Evolutionary conservation across 2,329 filamentous ascomycete genomes (phyloP), one percentile per base, ranked within the genome.

Genomic region (Mollisia scopiformis): DNA sequence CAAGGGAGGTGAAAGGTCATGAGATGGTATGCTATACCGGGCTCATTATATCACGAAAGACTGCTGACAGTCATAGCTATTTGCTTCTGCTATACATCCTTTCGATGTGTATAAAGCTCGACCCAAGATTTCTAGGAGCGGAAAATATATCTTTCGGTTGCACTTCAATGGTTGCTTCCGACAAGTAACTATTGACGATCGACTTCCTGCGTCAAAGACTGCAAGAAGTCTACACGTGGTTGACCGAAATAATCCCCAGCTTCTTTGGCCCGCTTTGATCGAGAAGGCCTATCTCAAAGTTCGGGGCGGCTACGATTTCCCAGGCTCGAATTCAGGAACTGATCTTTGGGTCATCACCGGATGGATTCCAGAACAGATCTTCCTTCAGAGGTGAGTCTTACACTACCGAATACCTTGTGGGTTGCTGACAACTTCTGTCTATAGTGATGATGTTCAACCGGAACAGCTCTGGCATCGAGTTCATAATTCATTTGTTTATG

Each of bases 231-330:
- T 99, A 2, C 93, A 96, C 74, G 93, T 98, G 10, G 84, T 96
- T 49, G 94, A 98, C 70, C 85, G 92, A 35, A 88, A 88, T 43
- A 93, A 97, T 65, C 89, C 91, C 3, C 81, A 79, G n/a, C 80
- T 96, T 14, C 77, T 98, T 14, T 98, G 94, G 93, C 95, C 95
- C 6, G 93, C 94, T 2, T 81, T 99, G 4, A 79, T 98, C 16
- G 95, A 99, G 74, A 99, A 99, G 73, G 95, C 95, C 0, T 99
- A 99, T 69, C 80, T 99, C 1, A 99, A 98, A 78, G 87, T 98
- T 11, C 86, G 94, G 58, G 95, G 95, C 28, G 95, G 95, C 33
- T 99, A 99, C 74, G 93, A 99, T 72, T 99, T 99, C 67, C 94
- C 95, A 0, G 95, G 95, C 7, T 98, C 95, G 71, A 98, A 98